phyloP scores from a whole-genome alignment of 495 filamentous ascomycete genomes.

The Usnea hakonensis region DNA sequence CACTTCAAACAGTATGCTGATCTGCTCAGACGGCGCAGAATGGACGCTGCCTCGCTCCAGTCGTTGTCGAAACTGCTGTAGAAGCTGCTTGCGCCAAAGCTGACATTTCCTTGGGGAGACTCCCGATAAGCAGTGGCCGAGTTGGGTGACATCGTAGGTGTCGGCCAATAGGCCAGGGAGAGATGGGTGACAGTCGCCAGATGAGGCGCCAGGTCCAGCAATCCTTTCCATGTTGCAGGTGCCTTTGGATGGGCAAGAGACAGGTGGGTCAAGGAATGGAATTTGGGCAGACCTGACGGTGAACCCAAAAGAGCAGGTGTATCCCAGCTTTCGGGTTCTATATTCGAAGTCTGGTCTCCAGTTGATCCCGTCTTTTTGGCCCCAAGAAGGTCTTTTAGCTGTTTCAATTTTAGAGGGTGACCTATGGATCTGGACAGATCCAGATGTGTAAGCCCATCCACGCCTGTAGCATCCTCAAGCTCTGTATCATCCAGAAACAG shows the following conservation, averaged over 20 bases:
- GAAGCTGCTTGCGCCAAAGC: conserved; percentile 54
- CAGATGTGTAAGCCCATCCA: conserved; percentile 49
- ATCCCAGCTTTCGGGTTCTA: conserved; percentile 15
- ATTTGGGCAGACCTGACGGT: conserved; percentile 23
- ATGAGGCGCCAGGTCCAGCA: conserved; percentile 54
- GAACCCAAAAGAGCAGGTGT: background rate
- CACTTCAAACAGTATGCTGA: conserved; percentile 65
- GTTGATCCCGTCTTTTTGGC: conserved; percentile 1
- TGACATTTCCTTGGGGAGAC: conserved; percentile 41
- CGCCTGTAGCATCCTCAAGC: conserved; percentile 30
- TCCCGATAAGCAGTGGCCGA: conserved; percentile 44
- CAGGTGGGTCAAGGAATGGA: conserved; percentile 47
- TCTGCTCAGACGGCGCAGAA: conserved; percentile 61
- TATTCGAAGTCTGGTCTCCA: conserved; percentile 11
- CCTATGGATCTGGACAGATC: conserved; percentile 60
- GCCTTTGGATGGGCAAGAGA: conserved; percentile 43
- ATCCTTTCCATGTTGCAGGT: conserved; percentile 55
- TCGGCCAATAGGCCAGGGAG: conserved; percentile 74
- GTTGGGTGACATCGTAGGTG: conserved; percentile 59
- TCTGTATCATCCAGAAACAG: conserved; percentile 29
- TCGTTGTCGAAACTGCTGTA: conserved; percentile 62
- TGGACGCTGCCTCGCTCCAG: conserved; percentile 59
- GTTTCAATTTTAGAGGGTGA: conserved; percentile 48
- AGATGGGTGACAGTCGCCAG: conserved; percentile 65
- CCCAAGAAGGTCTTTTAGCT: conserved; percentile 45